Evolutionary conservation across 2,329 filamentous ascomycete genomes (phyloP), one percentile per base, ranked within the genome.

Genomic region (Phialemonium atrogriseum): DNA sequence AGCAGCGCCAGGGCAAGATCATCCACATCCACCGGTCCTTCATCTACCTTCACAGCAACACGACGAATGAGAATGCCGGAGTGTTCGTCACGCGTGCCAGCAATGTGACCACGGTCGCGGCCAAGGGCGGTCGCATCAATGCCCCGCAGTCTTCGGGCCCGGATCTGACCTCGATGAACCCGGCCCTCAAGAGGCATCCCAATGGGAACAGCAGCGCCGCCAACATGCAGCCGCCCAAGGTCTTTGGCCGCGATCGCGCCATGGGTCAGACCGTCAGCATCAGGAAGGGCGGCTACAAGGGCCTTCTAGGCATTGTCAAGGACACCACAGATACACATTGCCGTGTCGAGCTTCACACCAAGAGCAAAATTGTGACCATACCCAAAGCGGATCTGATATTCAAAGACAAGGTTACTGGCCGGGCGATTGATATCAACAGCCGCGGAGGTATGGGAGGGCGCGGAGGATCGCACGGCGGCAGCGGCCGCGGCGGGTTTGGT

Each of bases 21-120:
- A 74, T 94, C 35, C 89, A 96, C 56, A 88, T 98, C 35, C 81
- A 96, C 56, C 80, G 91, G 30, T 86, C 85, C n/a, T 94, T 79
- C 52, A 73, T 95, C 12, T 98, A 94, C 63, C 65, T 93, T 33
- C 84, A 93, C 51, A 94, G 84, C 51, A 80, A 88, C 39, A 74
- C 83, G 26, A 79, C 80, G 33, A 82, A 78, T 25, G 87, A 96
- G 52, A 94, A 95, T 50, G 80, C 85, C 1, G 77, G 91, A 41
- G 80, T 96, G 8, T 94, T 93, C 46, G 89, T 96, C 20, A 81
- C 84, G 11, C 79, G 88, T 39, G 82, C 85, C 25, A 80, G 73
- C 47, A 93, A 87, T 50, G 84, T 98, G 38, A 80, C 81, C 30
- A 94, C 88, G 1, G 77, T 95, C 21, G 87, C 88, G n/a, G 88